A percentile compares a stretch with the other conserved stretches of the same genome.
These are phyloP conservation scores for Pouteria glomerata DNA, from an alignment of 148 eudicot genomes.

Conservation along the genomic window DNA sequence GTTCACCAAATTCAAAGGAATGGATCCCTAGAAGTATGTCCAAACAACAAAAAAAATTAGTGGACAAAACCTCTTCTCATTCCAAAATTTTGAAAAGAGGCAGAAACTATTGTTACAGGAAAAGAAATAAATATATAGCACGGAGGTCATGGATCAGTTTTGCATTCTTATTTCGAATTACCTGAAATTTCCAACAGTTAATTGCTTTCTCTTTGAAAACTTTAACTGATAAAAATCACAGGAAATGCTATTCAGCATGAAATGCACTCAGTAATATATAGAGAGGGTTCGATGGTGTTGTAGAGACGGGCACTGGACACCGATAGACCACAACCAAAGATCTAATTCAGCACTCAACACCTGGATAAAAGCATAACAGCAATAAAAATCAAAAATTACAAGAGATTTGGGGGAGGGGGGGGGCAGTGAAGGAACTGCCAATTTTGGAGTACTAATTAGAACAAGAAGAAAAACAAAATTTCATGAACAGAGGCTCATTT, in stretches of 20 bases:
- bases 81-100: not conserved
- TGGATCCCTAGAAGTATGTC: not conserved
- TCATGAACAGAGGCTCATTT: too few relatives aligned
- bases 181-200: not conserved
- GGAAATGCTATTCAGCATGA: not conserved
- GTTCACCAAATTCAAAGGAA: not conserved
- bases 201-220: constrained; percentile 15
- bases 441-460: too few relatives aligned
- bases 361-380: constrained; percentile 25
- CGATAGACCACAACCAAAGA: constrained; percentile 85
- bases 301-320: constrained; percentile 61
- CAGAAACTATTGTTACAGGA: not conserved
- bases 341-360: constrained; percentile 85
- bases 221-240: not conserved
- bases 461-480: too few relatives aligned
- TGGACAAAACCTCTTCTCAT: not conserved
- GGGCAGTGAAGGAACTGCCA: too few relatives aligned
- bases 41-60: not conserved
- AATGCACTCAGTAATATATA: constrained; percentile 53
- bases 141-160: not conserved
- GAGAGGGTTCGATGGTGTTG: constrained; percentile 72
- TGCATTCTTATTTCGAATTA: not conserved
- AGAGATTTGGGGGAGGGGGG: too few relatives aligned
- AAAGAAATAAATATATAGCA: not conserved
- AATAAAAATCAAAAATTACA: not conserved